These are phyloP conservation scores for Lichtheimia ramosa DNA, from an alignment of 371 early-diverging fungal genomes.

Conservation along the genomic window DNA sequence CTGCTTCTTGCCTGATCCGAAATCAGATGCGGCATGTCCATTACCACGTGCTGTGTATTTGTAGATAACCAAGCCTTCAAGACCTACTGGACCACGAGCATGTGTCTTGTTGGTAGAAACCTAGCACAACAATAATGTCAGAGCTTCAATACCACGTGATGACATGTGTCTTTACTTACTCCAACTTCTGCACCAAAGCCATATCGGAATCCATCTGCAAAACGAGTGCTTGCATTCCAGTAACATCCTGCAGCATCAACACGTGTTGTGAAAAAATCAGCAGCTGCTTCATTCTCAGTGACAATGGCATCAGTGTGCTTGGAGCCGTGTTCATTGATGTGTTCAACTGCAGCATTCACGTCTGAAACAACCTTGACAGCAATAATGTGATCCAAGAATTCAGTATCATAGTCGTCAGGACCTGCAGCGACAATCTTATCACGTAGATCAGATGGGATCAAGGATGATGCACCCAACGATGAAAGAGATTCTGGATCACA, in stretches of 20 bases:
- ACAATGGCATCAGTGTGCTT: slow-evolving; percentile 95
- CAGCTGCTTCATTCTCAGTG: slow-evolving; percentile 71
- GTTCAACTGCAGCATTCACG: slow-evolving; percentile 81
- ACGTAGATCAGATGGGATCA: slow-evolving; percentile 11
- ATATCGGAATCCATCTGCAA: slow-evolving; percentile 98
- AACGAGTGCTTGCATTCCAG: slow-evolving; percentile 95
- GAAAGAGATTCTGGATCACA: slow-evolving; percentile 46
- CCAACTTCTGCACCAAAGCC: slow-evolving; percentile 98
- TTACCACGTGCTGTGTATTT: slow-evolving; percentile 90
- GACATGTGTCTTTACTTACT: slow-evolving; percentile 35
- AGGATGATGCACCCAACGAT: slow-evolving; percentile 14
- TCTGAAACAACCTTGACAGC: slow-evolving; percentile 80
- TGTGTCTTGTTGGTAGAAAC: slow-evolving; percentile 97
- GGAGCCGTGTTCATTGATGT: slow-evolving; percentile 90
- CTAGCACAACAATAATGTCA: slow-evolving; percentile 14
- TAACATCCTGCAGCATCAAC: slow-evolving; percentile 98
- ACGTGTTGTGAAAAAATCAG: slow-evolving; percentile 83
- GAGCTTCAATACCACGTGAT: neutral
- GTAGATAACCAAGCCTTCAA: slow-evolving; percentile 96
- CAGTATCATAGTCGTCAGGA: slow-evolving; percentile 79
- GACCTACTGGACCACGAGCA: slow-evolving; percentile 95
- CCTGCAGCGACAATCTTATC: slow-evolving; percentile 26
- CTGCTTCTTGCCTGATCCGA: slow-evolving; percentile 73
- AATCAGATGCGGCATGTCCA: slow-evolving; percentile 83
- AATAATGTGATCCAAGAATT: slow-evolving; percentile 85